Evolutionary conservation across 2,329 filamentous ascomycete genomes (phyloP).

Genomic region (Sphaerulina musiva): DNA sequence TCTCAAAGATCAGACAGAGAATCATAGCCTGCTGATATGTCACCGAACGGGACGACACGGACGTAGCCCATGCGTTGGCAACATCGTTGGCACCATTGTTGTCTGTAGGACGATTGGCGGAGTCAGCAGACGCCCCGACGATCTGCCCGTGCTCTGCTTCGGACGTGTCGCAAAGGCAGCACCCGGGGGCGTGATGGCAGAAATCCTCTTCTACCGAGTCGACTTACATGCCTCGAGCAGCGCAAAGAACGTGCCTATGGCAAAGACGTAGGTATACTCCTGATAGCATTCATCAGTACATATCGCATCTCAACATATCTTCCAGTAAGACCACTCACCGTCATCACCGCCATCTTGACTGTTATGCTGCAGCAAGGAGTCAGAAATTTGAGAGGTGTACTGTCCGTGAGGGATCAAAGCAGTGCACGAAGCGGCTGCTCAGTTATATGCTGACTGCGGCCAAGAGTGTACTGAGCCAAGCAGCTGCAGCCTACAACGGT

Average conservation of each 20-base stretch:
- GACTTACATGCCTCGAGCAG: conserved; percentile 51
- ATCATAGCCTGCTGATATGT: conserved; percentile 48
- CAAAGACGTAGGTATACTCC: conserved; percentile 41
- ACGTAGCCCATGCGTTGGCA: conserved; percentile 50
- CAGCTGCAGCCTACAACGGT: conserved; percentile 1
- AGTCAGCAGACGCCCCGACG: neutral
- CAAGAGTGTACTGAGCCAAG: conserved; percentile 2
- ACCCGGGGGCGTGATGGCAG: neutral
- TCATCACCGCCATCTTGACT: conserved; percentile 7
- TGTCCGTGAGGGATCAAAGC: conserved; percentile 1
- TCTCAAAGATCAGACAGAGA: conserved; percentile 46
- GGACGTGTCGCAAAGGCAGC: neutral
- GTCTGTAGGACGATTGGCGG: conserved; percentile 28
- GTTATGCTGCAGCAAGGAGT: neutral
- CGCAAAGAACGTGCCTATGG: conserved; percentile 56
- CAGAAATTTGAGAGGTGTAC: neutral
- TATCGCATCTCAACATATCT: neutral
- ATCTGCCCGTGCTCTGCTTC: neutral
- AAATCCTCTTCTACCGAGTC: neutral
- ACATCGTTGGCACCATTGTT: conserved; percentile 53
- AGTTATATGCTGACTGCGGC: conserved; percentile 1
- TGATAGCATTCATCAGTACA: neutral
- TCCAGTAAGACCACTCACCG: neutral
- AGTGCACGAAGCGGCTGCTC: neutral
- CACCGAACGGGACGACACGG: conserved; percentile 46